Base-by-base conservation (phyloP, 148 eudicot genomes). In the Mesembryanthemum crystallinum region DNA sequence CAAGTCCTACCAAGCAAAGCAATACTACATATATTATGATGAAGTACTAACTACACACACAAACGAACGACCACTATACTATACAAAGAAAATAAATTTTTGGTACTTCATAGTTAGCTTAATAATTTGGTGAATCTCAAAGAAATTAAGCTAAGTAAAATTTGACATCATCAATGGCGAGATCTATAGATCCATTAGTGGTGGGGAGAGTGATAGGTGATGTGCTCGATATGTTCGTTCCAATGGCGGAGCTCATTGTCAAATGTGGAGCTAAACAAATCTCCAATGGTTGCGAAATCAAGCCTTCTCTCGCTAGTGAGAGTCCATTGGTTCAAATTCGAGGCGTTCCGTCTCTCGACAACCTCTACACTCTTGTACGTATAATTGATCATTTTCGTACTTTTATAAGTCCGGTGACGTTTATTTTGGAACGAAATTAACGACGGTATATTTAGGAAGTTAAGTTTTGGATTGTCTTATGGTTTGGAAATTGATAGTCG, bases 151-250 rank as follows among this genome's bases (percentile, higher is more conserved):
- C 8, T n/a, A 25, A 72, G 55, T 54, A 17, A 18, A 2, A 0
- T 21, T 13, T 17, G 23, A 20, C 21, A 18, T 54, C 4, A 54
- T n/a, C n/a, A 21, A 73, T 78, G 78, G 80, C 69, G 47, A 58
- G 73, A 2, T 68, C 81, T 23, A 63, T 80, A 0, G 84, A 84
- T 51, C 81, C 87, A 0, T 64, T 84, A 74, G 87, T 84, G 7
- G 81, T 82, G 0, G 84, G 81, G 35, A 76, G 76, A 47, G 89
- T 87, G 47, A 76, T 87, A n/a, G 89, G 84, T 0, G 89, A 87
- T 59, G 89, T 87, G 35, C 51, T 87, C 1, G 87, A 87, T 43
- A 71, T 78, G 77, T 87, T 83, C 33, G 75, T 70, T 32, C 89
- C 87, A 0, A 35, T 33, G 25, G 82, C 60, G 0, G 74, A 70